Conservation (phyloP, 1,284 basidiomycete genomes). For the Pascua sp. region DNA sequence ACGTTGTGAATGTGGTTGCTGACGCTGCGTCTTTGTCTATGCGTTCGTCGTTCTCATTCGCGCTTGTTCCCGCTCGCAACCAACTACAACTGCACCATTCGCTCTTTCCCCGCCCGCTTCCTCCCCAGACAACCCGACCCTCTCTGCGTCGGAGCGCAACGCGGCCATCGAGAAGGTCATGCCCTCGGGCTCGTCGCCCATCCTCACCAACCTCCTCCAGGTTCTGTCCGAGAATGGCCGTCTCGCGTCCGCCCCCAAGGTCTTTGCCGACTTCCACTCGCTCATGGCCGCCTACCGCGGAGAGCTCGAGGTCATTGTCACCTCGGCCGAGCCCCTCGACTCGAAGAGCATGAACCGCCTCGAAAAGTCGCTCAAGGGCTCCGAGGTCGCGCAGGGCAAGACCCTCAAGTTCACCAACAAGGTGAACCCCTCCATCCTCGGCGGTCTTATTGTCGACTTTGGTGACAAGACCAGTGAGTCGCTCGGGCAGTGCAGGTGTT, state of each 20-base stretch:
- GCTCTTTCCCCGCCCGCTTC: neutral
- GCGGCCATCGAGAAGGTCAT: conserved; percentile 68
- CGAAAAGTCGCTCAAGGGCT: conserved; percentile 78
- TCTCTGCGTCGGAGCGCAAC: conserved; percentile 72
- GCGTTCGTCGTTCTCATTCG: neutral
- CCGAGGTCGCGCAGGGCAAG: conserved; percentile 80
- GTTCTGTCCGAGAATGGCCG: conserved; percentile 94
- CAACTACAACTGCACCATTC: neutral
- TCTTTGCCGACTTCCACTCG: conserved; percentile 88
- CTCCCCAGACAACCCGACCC: conserved; percentile 69
- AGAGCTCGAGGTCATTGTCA: conserved; percentile 89
- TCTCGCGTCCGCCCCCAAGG: conserved; percentile 74
- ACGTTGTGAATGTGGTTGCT: neutral
- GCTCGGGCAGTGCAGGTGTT: too few species aligned
- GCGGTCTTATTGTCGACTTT: conserved; percentile 92
- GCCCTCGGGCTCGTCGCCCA: conserved; percentile 62
- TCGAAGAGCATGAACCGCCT: conserved; percentile 70
- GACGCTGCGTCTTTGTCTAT: neutral
- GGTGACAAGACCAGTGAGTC: conserved; percentile 80
- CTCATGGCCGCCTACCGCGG: conserved; percentile 87
- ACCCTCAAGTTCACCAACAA: conserved; percentile 82
- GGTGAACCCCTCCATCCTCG: conserved; percentile 83
- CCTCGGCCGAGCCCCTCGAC: conserved; percentile 73
- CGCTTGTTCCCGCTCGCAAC: neutral
- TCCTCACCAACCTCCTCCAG: conserved; percentile 87